Base-by-base conservation (phyloP, 2,329 filamentous ascomycete genomes). In the Alternaria sp. region DNA sequence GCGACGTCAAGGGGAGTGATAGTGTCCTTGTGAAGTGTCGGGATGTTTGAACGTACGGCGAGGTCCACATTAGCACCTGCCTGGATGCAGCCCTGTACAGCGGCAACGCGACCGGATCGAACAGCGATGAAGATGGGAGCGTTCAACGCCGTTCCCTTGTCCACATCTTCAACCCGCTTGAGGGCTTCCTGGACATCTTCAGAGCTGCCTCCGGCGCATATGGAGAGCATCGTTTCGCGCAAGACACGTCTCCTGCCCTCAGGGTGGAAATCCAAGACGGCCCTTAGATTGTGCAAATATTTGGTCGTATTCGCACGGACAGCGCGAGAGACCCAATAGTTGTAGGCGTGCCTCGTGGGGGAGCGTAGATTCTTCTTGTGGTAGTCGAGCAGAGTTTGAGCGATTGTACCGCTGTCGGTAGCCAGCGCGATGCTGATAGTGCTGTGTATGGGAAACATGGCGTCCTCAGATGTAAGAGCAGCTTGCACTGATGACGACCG, bases 401-500 rank as follows among this genome's bases (percentile, higher is more conserved):
- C 14, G 2, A 5, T 28, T 18, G 47, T 20, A 33, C 6, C 2
- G 11, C 20, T 14, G n/a, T 33, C 25, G 6, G 0, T 6, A 15
- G 11, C 11, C 10, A 33, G 26, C 20, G 6, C 1, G 7, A 0
- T 9, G 6, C 1, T 4, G 3, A 51, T 51, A 8, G 7, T 14
- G 4, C 3, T 15, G 2, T 12, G 20, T 12, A 51, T 20, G 2
- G 7, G 5, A 5, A 51, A 51, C 7, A 33, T 33, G 0, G 1
- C n/a, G 11, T 2, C 5, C 4, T 18, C 3, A 5, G 2, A 1
- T 3, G 26, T 51, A 18, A 51, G 47, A 12, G 12, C 11, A 3
- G 14, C 5, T n/a, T 14, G 47, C 12, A 0, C 7, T 2, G 6
- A 10, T 6, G 26, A 10, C 3, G 26, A 0, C 2, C 12, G 26